Evolutionary conservation across 2,329 filamentous ascomycete species (phyloP), one percentile per base, ranked within the genome.

Genomic region (Cladorrhinum sp.): DNA sequence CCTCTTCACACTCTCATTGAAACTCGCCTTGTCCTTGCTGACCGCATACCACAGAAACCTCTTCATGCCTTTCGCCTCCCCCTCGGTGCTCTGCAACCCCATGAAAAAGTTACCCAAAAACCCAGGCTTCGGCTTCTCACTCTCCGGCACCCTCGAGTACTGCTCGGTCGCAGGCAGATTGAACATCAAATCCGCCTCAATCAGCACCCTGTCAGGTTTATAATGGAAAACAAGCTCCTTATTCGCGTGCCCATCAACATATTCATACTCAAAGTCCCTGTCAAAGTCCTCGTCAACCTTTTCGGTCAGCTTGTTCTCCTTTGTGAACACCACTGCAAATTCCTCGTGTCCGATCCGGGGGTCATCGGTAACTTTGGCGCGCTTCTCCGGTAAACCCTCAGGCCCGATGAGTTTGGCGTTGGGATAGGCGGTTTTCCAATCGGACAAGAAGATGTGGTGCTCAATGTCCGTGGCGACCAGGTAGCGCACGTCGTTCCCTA

Each of bases 361-460:
- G 66, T 86, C 82, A 64, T 82, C 81, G 4, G 42, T 76, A 61
- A 82, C 81, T 65, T 83, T 81, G 62, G 83, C 83, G 46, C 94
- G 88, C 78, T 96, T 96, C 75, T 93, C 91, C 21, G 86, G 86
- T 1, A 99, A 84, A 0, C 91, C 91, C 69, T 94, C 88, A 1
- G 91, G 90, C 1, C 87, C 94, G 69, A 98, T 84, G 53, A 99
- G 82, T 69, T 88, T 87, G 30, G 94, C 93, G 48, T 82, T 74
- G 0, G 94, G 93, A 73, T 86, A 98, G 24, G 86, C 90, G 54
- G 83, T 78, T 69, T 90, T 86, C 94, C 95, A 99, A 54, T 91
- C 82, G 0, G 90, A 88, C 58, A 99, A 74, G 79, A 95, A 96
- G 73, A 99, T 91, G 82, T 99, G 95, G 76, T 99, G 95, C 78